Evolutionary conservation across 768 basidiomycete genomes (phyloP), one percentile per base, ranked within the genome.

Genomic region (Candolleomyces efflorescens): DNA sequence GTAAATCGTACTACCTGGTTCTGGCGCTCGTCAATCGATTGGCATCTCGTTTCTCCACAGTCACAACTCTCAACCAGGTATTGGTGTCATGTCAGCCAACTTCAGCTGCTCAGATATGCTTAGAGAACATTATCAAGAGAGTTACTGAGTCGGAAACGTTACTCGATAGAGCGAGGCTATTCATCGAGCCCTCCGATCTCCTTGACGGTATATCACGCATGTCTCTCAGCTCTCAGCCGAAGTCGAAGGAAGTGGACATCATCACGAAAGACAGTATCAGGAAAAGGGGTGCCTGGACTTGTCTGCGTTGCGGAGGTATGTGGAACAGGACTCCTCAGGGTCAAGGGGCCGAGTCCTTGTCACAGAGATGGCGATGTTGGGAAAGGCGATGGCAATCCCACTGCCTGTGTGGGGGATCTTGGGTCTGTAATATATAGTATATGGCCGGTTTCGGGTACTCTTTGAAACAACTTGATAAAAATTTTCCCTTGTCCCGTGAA

Each of bases 111-210:
- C 64, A 74, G 48, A 64, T 69, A 2, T 63, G 73, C 46, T 65
- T 88, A 32, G 73, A 68, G 55, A 77, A 72, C 58, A 66, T 77
- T 43, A 69, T 85, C 23, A 69, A 72, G 38, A 77, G 74, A 44
- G 69, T 92, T 24, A 72, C 75, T 3, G 67, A 72, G 20, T 77
- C 84, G 0, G 59, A 75, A 46, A 65, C 62, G 0, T 72, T 82
- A n/a, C 68, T 91, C 39, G 78, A 86, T 70, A 88, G 86, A 63
- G 73, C 88, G 0, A 78, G 76, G 9, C 73, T 92, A 37, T 92
- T 91, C 65, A 80, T 92, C 66, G 90, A 87, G 65, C 79, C 88
- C 1, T 72, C 68, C 10, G 87, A 92, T 60, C 78, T 92, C n/a
- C 73, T 88, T 5, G 86, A 89, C 62, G 85, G 84, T 6, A 68